Percentiles rank a stretch among this genome's conserved stretches.
Evolutionary conservation across 148 eudicot species (phyloP).

Genomic region (Spergularia bocconei): DNA sequence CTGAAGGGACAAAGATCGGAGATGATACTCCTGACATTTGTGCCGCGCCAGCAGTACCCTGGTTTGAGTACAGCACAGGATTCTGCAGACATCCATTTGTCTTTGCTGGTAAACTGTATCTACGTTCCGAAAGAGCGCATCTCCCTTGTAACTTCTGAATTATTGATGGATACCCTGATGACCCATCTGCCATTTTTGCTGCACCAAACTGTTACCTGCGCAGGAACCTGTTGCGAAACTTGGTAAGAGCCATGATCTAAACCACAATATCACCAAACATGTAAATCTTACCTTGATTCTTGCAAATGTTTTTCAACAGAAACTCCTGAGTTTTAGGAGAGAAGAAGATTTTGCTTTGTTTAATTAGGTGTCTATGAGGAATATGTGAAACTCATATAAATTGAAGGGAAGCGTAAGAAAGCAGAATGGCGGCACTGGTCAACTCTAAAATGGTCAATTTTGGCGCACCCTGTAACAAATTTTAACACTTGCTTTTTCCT

Average conservation of each 20-base stretch:
- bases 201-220: slow-evolving; percentile 28
- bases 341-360: no score
- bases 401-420: neutral
- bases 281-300: neutral
- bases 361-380: neutral
- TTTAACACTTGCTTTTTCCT: neutral
- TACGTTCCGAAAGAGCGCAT: neutral
- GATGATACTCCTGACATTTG: slow-evolving; percentile 28
- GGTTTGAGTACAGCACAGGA: slow-evolving; percentile 23
- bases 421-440: neutral
- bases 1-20: slow-evolving; percentile 45
- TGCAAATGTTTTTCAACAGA: neutral
- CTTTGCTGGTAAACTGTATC: slow-evolving; percentile 28
- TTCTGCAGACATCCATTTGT: slow-evolving; percentile 36
- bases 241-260: neutral
- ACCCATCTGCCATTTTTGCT: slow-evolving; percentile 45
- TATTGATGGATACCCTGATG: slow-evolving; percentile 39
- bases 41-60: slow-evolving; percentile 26
- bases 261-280: neutral
- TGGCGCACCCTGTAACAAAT: neutral
- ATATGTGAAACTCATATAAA: neutral
- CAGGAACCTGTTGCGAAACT: neutral
- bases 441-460: neutral
- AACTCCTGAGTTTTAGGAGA: neutral
- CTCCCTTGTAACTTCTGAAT: slow-evolving; percentile 43